Percentiles rank a stretch among this genome's conserved stretches.
These are phyloP conservation scores for Aspergillus ostianus DNA, from an alignment of 495 filamentous ascomycete genomes.

Conservation along the genomic window DNA sequence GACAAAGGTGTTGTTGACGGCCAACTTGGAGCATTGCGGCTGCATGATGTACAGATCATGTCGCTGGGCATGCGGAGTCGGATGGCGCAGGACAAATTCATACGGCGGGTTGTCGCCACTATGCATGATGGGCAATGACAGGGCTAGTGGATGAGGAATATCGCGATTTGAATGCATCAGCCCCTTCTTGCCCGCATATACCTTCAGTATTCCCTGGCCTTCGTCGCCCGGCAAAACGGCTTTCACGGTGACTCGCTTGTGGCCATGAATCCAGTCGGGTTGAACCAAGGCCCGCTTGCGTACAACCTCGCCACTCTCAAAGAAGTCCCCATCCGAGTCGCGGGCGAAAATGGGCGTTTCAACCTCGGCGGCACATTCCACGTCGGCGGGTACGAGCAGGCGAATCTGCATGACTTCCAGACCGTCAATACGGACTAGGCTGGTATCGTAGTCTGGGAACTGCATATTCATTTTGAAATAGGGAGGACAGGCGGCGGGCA, in stretches of 20 bases:
- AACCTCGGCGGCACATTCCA: slow-evolving; percentile 92
- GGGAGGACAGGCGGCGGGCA: slow-evolving; percentile 81
- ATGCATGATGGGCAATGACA: slow-evolving; percentile 89
- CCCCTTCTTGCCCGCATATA: slow-evolving; percentile 91
- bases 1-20: slow-evolving; percentile 95
- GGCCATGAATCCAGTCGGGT: slow-evolving; percentile 82
- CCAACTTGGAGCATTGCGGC: slow-evolving; percentile 83
- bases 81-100: slow-evolving; percentile 88
- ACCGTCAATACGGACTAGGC: slow-evolving; percentile 78
- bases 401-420: slow-evolving; percentile 90
- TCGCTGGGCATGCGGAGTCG: slow-evolving; percentile 92
- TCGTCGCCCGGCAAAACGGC: slow-evolving; percentile 87
- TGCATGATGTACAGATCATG: slow-evolving; percentile 97
- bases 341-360: slow-evolving; percentile 76
- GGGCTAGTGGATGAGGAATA: slow-evolving; percentile 86
- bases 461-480: slow-evolving; percentile 80
- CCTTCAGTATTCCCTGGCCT: slow-evolving; percentile 82
- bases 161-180: slow-evolving; percentile 95
- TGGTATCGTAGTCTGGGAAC: slow-evolving; percentile 89
- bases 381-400: slow-evolving; percentile 79
- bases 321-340: slow-evolving; percentile 86
- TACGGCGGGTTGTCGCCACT: slow-evolving; percentile 89
- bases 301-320: slow-evolving; percentile 85
- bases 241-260: slow-evolving; percentile 91
- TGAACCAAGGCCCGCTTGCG: slow-evolving; percentile 86